Percentiles rank a stretch among this genome's conserved stretches.
phyloP scores from a whole-genome alignment of 2,329 filamentous ascomycete species.

The Alternaria sp. region DNA sequence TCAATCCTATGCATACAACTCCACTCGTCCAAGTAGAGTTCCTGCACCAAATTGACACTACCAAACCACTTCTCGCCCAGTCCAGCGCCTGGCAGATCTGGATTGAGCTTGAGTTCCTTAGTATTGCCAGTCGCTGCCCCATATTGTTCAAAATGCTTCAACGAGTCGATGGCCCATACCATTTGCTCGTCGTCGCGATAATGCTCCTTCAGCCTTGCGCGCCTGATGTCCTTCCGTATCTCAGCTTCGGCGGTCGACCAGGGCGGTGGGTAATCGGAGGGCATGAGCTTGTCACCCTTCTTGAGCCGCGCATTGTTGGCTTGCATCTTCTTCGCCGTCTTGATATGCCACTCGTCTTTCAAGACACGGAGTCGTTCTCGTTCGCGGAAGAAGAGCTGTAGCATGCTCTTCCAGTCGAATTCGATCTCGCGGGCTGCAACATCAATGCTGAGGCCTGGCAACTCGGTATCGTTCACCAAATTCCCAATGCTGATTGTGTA shows the following conservation, averaged over 20 bases:
- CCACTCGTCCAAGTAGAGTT: constrained; percentile 45
- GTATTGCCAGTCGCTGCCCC: constrained; percentile 14
- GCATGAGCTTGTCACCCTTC: constrained; percentile 24
- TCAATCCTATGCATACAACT: constrained; percentile 45
- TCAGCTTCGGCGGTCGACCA: constrained; percentile 26
- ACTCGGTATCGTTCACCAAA: constrained; percentile 45
- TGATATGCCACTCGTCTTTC: constrained; percentile 16
- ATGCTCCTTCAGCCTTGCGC: constrained; percentile 32
- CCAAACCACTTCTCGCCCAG: constrained; percentile 44
- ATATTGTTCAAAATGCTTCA: constrained; percentile 35
- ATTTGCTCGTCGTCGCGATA: constrained; percentile 38
- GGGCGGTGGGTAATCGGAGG: constrained; percentile 20
- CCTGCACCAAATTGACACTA: constrained; percentile 39
- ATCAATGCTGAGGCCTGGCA: constrained; percentile 35
- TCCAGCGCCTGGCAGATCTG: constrained; percentile 38
- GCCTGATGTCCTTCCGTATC: constrained; percentile 33
- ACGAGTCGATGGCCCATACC: constrained; percentile 41
- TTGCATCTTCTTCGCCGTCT: constrained; percentile 16
- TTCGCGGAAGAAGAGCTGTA: constrained; percentile 45
- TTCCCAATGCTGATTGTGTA: constrained; percentile 40
- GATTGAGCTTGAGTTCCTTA: constrained; percentile 27
- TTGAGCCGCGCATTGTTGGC: constrained; percentile 20
- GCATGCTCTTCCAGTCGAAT: constrained; percentile 41
- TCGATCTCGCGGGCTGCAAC: constrained; percentile 28
- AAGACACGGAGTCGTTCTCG: constrained; percentile 24